Evolutionary conservation across 2,329 filamentous ascomycete species (phyloP), one percentile per base, ranked within the genome.

Genomic region (Pseudocercospora fijiensis): DNA sequence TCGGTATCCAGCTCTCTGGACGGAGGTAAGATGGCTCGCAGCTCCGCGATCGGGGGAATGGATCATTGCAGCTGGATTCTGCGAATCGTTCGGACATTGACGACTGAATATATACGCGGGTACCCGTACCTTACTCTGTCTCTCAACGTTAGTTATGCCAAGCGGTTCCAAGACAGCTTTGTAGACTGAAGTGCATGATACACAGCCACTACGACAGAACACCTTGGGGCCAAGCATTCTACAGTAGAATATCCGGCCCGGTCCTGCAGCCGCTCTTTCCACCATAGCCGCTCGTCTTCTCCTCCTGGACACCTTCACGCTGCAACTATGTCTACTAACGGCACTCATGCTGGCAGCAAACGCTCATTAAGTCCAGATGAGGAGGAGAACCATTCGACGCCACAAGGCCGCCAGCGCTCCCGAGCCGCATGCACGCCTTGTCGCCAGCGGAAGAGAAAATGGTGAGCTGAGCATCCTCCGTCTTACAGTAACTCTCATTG

Each of bases 361-460:
- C 65, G 72, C 13, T 69, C 72, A 18, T 41, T 66, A 18, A 72
- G 70, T 62, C 70, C 72, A 2, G 67, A 68, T 20, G 68, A 70
- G 16, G 66, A 67, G 24, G 61, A 64, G 1, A 57, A 8, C 18
- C 59, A 66, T 11, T 33, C 63, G 20, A 58, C 53, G n/a, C 70
- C 71, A 10, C 66, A 66, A 22, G 73, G 74, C 16, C 66, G 74
- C 49, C 74, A 76, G 65, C 66, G 74, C 13, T 73, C 70, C 45
- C 70, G 72, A n/a, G 74, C 74, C 1, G 74, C 74, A 8, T 76
- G 74, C 64, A 72, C 73, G 33, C 74, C 74, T 26, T 76, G 74
- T 64, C 60, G 72, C 37, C 67, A 70, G 43, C 65, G 73, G 45
- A 75, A 74, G 58, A 65, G 69, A 22, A 71, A 73, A 67, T 73